A percentile compares a stretch with the other conserved stretches of the same genome.
Evolutionary conservation across 768 basidiomycete species (phyloP).

Genomic region (Suillus brevipes): DNA sequence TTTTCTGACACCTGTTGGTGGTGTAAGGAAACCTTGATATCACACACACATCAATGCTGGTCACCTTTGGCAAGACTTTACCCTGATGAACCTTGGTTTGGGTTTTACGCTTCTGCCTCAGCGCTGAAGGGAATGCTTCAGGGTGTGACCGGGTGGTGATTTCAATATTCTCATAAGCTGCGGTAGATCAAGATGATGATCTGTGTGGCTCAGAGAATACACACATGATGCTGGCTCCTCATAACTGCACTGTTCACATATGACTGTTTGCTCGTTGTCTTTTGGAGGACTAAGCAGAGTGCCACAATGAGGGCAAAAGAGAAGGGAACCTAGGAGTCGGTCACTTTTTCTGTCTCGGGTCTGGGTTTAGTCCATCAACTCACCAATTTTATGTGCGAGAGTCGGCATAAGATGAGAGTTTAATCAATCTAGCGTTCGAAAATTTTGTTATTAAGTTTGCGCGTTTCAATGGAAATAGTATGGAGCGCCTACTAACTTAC

Average conservation of each 20-base stretch:
- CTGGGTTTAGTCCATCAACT: constrained; percentile 15
- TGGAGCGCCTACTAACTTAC: neutral
- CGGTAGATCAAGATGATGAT: constrained; percentile 2
- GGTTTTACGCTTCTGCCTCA: constrained; percentile 87
- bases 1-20: constrained; percentile 75
- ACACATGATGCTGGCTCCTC: constrained; percentile 86
- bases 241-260: constrained; percentile 87
- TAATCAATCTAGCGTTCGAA: neutral
- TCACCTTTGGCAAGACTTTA: constrained; percentile 66
- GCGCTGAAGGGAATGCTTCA: constrained; percentile 88
- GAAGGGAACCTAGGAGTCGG: constrained; percentile 65
- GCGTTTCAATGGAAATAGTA: neutral
- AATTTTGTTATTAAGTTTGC: neutral
- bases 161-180: constrained; percentile 90
- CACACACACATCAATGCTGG: constrained; percentile 37
- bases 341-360: neutral
- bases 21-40: neutral
- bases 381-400: constrained; percentile 51
- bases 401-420: constrained; percentile 20
- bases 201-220: constrained; percentile 32
- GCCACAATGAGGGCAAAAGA: constrained; percentile 94
- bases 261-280: constrained; percentile 70
- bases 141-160: constrained; percentile 90
- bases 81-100: constrained; percentile 78
- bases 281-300: constrained; percentile 82